Base-by-base conservation (phyloP, 352 stramenopile genomes). In the Phytophthora lateralis region DNA sequence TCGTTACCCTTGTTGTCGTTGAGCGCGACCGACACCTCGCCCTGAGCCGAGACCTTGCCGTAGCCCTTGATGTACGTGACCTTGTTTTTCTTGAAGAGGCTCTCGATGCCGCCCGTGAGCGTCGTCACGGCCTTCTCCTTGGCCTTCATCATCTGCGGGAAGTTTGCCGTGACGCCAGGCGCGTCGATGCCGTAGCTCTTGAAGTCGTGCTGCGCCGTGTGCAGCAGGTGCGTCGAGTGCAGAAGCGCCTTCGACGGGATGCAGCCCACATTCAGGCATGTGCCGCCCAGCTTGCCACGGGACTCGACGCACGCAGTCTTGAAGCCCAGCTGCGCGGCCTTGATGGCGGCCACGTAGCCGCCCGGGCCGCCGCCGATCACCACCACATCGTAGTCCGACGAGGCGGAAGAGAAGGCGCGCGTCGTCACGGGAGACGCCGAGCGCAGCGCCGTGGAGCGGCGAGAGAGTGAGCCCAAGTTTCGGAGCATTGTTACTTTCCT, bases 81-180 rank as follows among this genome's bases (percentile, higher is more conserved):
- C 72, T 98, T 98, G 85, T 99, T 98, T 82, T 99, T 99, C 77
- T 99, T 99, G 71, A 99, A 98, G 32, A 99, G 86, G 56, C 88
- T 85, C 69, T 99, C 97, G 64, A 99, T 99, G 38, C 98, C 98
- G 41, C 85, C 86, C 2, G 97, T 99, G 30, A 99, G 83, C 55
- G 76, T 87, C 60, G 93, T 90, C 1, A 99, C 97, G 0, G 93
- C 95, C 61, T 98, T 97, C 15, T 91, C 78, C 82, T 99, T 99
- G 56, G 89, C 80, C 43, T 96, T 94, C 82, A 99, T 97, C 90
- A 99, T 98, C 61, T 97, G 94, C 18, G 66, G 80, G 53, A 99
- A 90, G 83, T 99, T 95, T 67, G 98, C 95, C 41, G 55, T 90
- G 18, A 99, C 78, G 41, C 95, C 79, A 18, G 85, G 67, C 8